Percentiles rank a stretch among this genome's conserved stretches.
Evolutionary conservation across 176 grass and related monocot species (phyloP).

Genomic region (Ensete ventricosum): DNA sequence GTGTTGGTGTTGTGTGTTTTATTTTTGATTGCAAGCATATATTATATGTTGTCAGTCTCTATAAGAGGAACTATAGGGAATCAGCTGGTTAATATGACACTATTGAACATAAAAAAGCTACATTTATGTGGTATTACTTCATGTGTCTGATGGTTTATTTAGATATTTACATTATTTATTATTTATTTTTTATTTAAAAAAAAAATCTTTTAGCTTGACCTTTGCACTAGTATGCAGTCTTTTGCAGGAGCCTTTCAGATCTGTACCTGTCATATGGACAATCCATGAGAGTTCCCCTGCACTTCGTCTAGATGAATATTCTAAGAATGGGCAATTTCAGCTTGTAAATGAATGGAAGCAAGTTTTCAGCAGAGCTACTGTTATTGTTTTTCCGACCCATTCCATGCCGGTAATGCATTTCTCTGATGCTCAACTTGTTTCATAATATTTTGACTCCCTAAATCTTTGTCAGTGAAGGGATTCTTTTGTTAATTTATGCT

Average conservation of each 20-base stretch:
- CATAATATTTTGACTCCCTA: neutral
- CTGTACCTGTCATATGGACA: slow-evolving; percentile 92
- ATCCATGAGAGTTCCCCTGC: slow-evolving; percentile 72
- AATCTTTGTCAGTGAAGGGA: neutral
- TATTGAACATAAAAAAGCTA: neutral
- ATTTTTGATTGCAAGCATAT: neutral
- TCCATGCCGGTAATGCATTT: slow-evolving; percentile 66
- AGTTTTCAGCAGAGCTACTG: slow-evolving; percentile 64
- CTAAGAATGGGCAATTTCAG: slow-evolving; percentile 52
- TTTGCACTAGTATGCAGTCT: slow-evolving; percentile 49
- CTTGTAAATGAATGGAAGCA: slow-evolving; percentile 76
- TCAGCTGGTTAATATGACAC: too few species aligned
- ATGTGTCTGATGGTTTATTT: neutral
- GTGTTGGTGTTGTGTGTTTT: neutral
- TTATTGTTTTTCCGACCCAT: slow-evolving; percentile 81
- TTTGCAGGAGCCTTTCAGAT: slow-evolving; percentile 97
- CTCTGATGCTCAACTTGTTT: slow-evolving; percentile 14
- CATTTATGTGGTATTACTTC: slow-evolving; percentile 12
- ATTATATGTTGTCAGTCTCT: neutral
- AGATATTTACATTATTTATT: neutral
- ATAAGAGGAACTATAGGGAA: neutral
- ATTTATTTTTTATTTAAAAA: neutral
- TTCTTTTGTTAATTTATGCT: slow-evolving; percentile 10
- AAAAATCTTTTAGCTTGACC: neutral
- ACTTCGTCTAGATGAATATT: slow-evolving; percentile 43